These are phyloP conservation scores for Colletotrichum noveboracense DNA, from an alignment of 2,329 filamentous ascomycete genomes.

Conservation along the genomic window DNA sequence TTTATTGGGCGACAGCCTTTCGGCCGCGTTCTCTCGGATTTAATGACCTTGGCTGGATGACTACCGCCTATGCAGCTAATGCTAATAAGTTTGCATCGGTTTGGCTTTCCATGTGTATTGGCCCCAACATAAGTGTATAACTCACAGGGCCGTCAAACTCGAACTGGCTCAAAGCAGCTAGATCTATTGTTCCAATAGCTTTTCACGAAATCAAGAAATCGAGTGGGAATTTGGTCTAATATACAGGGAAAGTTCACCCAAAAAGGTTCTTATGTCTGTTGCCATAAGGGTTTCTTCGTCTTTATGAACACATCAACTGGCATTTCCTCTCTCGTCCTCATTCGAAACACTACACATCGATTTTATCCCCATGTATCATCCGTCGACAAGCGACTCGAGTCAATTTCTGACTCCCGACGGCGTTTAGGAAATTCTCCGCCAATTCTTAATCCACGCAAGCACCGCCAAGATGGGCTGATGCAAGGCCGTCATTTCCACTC, in stretches of 20 bases:
- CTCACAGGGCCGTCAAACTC: background rate
- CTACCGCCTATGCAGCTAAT: background rate
- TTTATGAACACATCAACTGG: background rate
- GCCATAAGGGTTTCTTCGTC: background rate
- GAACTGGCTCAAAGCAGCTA: background rate
- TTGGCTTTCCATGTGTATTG: background rate
- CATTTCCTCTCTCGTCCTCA: background rate
- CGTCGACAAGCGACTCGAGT: background rate
- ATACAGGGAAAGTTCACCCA: background rate
- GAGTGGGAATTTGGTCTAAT: background rate
- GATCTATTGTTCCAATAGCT: background rate
- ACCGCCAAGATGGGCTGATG: background rate
- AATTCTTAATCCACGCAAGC: background rate
- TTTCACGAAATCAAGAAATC: background rate
- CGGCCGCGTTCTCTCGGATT: background rate
- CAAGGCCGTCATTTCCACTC: background rate
- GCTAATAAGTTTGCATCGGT: background rate
- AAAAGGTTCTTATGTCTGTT: background rate
- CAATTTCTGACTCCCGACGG: background rate
- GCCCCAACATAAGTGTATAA: background rate
- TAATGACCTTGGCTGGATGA: background rate
- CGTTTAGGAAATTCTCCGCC: background rate
- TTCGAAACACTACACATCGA: background rate
- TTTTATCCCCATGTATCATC: background rate
- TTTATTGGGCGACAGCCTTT: background rate